Percentiles rank a stretch among this genome's conserved stretches.
Evolutionary conservation across 148 eudicot genomes (phyloP).

Genomic region (Amaranthus palmeri): DNA sequence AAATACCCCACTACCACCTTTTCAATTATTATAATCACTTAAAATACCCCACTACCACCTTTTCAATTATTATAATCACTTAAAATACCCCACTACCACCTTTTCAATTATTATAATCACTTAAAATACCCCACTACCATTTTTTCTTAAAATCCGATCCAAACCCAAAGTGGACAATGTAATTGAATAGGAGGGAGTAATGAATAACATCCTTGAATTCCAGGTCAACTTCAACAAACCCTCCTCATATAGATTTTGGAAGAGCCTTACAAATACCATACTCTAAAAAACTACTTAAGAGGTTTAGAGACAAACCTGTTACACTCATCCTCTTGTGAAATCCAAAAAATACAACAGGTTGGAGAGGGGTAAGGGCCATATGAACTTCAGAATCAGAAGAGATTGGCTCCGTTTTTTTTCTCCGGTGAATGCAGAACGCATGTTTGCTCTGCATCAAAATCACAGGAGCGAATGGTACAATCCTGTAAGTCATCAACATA

Average conservation of each 20-base stretch:
- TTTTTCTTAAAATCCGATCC: too few species aligned
- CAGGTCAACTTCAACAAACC: not conserved
- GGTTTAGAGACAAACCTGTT: constrained; percentile 52
- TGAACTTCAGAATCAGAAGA: constrained; percentile 89
- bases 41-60: too few species aligned
- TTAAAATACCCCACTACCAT: too few species aligned
- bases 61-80: too few species aligned
- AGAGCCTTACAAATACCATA: not conserved
- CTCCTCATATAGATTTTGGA: not conserved
- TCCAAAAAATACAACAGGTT: constrained; percentile 94
- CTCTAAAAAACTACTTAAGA: not conserved
- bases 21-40: too few species aligned
- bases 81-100: too few species aligned
- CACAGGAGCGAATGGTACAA: constrained; percentile 91
- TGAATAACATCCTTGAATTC: not conserved
- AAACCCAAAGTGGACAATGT: too few species aligned
- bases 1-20: too few species aligned
- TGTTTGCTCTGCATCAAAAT: constrained; percentile 93
- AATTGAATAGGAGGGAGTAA: too few species aligned
- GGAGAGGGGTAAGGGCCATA: constrained; percentile 96
- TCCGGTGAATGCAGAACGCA: constrained; percentile 98
- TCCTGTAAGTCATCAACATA: constrained; percentile 49
- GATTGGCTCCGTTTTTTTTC: constrained; percentile 81
- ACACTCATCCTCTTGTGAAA: constrained; percentile 96
- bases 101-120: too few species aligned